phyloP scores from a whole-genome alignment of 345 rosid genomes.

The Eucalyptus guilfoylei region DNA sequence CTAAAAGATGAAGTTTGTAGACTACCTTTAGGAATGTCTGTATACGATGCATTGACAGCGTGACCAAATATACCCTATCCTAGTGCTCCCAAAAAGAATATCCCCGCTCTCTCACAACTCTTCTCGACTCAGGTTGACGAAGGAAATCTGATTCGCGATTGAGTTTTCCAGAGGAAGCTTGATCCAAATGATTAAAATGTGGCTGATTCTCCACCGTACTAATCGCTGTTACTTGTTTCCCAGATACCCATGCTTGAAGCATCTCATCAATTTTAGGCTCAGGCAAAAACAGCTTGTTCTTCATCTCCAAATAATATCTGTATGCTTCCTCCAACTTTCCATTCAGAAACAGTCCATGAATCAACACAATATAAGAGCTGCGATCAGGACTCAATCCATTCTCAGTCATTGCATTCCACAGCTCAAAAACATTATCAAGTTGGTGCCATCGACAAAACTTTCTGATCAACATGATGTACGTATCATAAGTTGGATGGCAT shows the following conservation, averaged over 20 bases:
- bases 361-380: slow-evolving; percentile 70
- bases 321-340: slow-evolving; percentile 73
- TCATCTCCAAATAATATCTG: slow-evolving; percentile 70
- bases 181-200: background rate
- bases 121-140: slow-evolving; percentile 50
- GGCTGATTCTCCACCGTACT: slow-evolving; percentile 9
- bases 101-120: slow-evolving; percentile 55
- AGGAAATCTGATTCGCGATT: slow-evolving; percentile 28
- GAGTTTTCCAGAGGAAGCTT: slow-evolving; percentile 10
- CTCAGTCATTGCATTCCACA: slow-evolving; percentile 77
- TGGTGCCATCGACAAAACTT: slow-evolving; percentile 87
- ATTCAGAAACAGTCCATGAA: slow-evolving; percentile 83
- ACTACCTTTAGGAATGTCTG: background rate
- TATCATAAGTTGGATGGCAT: slow-evolving; percentile 62
- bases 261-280: slow-evolving; percentile 58
- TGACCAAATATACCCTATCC: background rate
- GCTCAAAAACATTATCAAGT: slow-evolving; percentile 42
- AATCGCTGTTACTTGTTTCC: slow-evolving; percentile 35
- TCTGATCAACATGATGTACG: slow-evolving; percentile 76
- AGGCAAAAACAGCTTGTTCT: slow-evolving; percentile 47
- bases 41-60: background rate
- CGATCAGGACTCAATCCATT: slow-evolving; percentile 64
- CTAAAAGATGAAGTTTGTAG: background rate
- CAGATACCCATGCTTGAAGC: slow-evolving; percentile 54
- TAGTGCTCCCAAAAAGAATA: slow-evolving; percentile 55